Base-by-base conservation (phyloP, 495 filamentous ascomycete genomes). In the Saxophila tyrrhenica region DNA sequence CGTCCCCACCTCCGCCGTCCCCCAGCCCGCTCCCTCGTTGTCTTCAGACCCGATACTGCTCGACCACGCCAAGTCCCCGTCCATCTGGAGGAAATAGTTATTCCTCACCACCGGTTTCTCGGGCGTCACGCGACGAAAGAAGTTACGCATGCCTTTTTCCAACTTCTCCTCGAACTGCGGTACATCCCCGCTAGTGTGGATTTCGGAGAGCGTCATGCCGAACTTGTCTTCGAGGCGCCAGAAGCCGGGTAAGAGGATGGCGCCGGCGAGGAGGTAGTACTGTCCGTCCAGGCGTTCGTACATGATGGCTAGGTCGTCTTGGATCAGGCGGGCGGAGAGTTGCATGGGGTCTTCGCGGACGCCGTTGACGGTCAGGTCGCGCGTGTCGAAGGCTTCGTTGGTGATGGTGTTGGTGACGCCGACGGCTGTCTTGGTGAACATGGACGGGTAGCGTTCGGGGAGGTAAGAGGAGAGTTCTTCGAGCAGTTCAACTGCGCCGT, bases 271-370 rank as follows among this genome's bases (percentile, higher is more conserved):
- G 1, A 94, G 79, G 67, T 90, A 87, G 69, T 95, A 94, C 65
- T 91, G 81, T 22, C 86, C 84, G 62, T 94, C 86, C 1, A 72
- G 64, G 25, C 71, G 75, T 66, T 94, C 86, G 62, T 94, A 74
- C 89, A 95, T 94, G 21, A 94, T 75, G 1, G 87, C 87, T 0
- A 94, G 69, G 63, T 94, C 89, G 64, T 94, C 89, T 71, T 94
- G 89, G 20, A 87, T 71, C 32, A 92, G 74, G 11, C 87, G 79
- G 3, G 80, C 67, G 17, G 49, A 76, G 64, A 77, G 89, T 52
- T 76, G 73, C 85, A 94, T 94, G 9, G 88, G 89, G 57, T 94
- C 86, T 73, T 94, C 87, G 0, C 15, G 21, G 1, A 43, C 19
- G 38, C 51, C 51, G 1, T 71, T 64, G 21, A 90, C 72, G 8